A percentile compares a stretch with the other conserved stretches of the same genome.
Evolutionary conservation across 2,329 filamentous ascomycete genomes (phyloP).

Genomic region (Basipetospora chlamydospora): DNA sequence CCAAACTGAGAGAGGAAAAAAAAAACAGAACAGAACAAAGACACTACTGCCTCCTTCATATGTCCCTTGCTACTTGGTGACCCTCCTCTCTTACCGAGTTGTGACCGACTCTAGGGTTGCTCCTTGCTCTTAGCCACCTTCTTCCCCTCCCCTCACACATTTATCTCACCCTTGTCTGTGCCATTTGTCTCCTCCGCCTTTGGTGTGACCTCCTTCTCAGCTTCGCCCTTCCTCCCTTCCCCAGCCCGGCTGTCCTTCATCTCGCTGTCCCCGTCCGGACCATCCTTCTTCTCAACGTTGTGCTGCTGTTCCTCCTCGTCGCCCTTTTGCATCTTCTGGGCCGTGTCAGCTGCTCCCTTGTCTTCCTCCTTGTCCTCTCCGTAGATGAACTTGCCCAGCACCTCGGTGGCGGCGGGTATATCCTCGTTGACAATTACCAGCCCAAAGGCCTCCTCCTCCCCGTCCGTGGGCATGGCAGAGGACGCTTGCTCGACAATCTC

Average conservation of each 20-base stretch:
- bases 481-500: constrained; percentile 6
- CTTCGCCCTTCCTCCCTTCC: background rate
- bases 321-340: background rate
- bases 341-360: background rate
- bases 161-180: too few species aligned
- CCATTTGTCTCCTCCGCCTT: background rate
- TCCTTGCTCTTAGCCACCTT: background rate
- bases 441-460: constrained; percentile 6
- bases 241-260: background rate
- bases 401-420: constrained; percentile 11
- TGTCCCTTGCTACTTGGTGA: background rate
- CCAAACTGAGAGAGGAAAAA: too few species aligned
- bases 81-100: background rate
- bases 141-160: background rate
- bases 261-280: too few species aligned
- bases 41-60: too few species aligned
- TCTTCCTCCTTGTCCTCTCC: constrained; percentile 1
- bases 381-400: constrained; percentile 16
- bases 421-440: constrained; percentile 14
- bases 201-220: background rate
- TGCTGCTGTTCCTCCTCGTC: background rate
- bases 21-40: too few species aligned
- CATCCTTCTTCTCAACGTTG: background rate
- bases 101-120: too few species aligned
- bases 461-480: too few species aligned